Percentiles rank a stretch among this genome's conserved stretches.
Evolutionary conservation across 2,329 filamentous ascomycete species (phyloP).

Genomic region (Ceratocystis destructans): DNA sequence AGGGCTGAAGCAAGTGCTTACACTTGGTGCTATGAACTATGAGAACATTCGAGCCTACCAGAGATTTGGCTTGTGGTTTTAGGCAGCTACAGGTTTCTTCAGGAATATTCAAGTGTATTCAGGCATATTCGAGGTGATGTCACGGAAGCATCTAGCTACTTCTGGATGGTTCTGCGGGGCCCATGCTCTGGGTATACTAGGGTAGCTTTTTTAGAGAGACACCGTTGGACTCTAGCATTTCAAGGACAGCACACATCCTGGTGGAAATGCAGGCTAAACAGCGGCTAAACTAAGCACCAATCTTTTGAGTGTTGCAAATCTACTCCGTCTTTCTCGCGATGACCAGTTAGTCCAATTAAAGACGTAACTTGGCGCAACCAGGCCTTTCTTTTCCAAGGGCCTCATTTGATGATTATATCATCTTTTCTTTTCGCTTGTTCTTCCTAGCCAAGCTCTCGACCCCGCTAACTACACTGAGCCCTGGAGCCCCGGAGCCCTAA

Average conservation of each 20-base stretch:
- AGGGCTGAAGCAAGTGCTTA: background rate
- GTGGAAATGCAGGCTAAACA: conserved; percentile 7
- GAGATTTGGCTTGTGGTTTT: conserved; percentile 14
- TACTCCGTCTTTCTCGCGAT: conserved; percentile 11
- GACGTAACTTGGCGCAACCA: background rate
- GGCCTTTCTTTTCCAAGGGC: background rate
- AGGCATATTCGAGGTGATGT: conserved; percentile 15
- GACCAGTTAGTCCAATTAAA: background rate
- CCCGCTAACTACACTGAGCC: background rate
- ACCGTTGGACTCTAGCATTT: background rate
- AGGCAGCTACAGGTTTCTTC: too few relatives aligned
- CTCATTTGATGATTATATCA: background rate
- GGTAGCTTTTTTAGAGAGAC: conserved; percentile 6
- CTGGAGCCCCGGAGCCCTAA: background rate
- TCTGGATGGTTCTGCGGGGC: conserved; percentile 17
- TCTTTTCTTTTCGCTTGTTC: background rate
- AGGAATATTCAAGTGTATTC: background rate
- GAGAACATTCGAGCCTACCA: background rate
- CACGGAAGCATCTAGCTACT: conserved; percentile 15
- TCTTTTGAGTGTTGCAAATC: conserved; percentile 17
- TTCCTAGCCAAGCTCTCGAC: background rate
- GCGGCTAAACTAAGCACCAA: background rate
- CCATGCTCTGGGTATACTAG: conserved; percentile 7
- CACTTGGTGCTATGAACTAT: background rate
- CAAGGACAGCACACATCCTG: too few relatives aligned